Percentiles rank a stretch among this genome's conserved stretches.
These are phyloP conservation scores for Tuber indicum DNA, from an alignment of 495 filamentous ascomycete species.

Conservation along the genomic window DNA sequence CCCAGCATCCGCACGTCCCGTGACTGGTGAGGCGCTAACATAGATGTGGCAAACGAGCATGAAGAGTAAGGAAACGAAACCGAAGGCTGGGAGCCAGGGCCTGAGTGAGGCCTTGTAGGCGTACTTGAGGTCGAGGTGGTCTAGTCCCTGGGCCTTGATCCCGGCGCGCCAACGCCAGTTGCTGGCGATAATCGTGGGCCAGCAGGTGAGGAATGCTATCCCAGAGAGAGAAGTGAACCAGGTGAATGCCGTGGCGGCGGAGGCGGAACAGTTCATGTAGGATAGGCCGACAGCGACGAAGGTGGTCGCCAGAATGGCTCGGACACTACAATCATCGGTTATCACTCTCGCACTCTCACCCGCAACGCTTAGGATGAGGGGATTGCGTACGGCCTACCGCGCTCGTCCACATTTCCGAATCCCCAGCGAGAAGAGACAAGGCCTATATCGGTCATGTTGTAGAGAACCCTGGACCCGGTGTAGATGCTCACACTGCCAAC, in stretches of 20 bases:
- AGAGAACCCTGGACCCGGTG: constrained; percentile 42
- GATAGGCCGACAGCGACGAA: constrained; percentile 21
- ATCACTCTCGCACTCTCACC: background rate
- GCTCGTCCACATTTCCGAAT: constrained; percentile 19
- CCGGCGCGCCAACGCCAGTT: constrained; percentile 32
- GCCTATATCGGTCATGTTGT: constrained; percentile 41
- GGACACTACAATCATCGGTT: constrained; percentile 8
- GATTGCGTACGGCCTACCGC: constrained; percentile 21
- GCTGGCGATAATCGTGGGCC: constrained; percentile 23
- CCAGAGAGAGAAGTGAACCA: constrained; percentile 31
- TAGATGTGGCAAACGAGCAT: constrained; percentile 26
- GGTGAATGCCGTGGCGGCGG: constrained; percentile 22
- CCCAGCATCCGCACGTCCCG: background rate
- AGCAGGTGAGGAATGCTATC: constrained; percentile 26
- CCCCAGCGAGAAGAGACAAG: constrained; percentile 25
- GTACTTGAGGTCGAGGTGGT: constrained; percentile 19
- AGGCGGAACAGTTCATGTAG: constrained; percentile 26
- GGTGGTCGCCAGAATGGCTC: constrained; percentile 18
- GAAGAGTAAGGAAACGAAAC: constrained; percentile 23
- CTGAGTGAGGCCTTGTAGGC: constrained; percentile 18
- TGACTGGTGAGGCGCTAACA: constrained; percentile 21
- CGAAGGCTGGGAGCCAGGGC: constrained; percentile 18
- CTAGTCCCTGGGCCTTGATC: constrained; percentile 20
- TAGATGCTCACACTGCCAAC: constrained; percentile 44
- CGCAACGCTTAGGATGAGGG: background rate